A percentile compares a stretch with the other conserved stretches of the same genome.
phyloP scores from a whole-genome alignment of 2,329 filamentous ascomycete species.

The Cladophialophora psammophila region DNA sequence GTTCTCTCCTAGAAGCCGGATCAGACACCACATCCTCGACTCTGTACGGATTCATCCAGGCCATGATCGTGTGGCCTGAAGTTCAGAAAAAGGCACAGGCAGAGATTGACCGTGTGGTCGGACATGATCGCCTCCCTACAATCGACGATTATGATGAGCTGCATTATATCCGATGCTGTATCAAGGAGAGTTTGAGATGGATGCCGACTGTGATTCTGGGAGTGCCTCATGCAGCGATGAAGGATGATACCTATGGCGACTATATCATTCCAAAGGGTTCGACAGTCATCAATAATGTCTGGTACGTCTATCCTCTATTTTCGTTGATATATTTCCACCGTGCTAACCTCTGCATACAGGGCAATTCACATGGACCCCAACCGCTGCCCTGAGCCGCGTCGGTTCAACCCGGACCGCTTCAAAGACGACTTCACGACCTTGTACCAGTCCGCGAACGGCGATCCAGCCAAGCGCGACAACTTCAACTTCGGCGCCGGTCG shows the following conservation, averaged over 20 bases:
- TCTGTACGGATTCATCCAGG: conserved; percentile 55
- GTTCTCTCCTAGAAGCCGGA: conserved; percentile 52
- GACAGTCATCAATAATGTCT: conserved; percentile 38
- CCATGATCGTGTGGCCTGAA: conserved; percentile 59
- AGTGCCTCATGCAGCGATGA: conserved; percentile 36
- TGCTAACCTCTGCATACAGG: background rate
- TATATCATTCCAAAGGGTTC: conserved; percentile 38
- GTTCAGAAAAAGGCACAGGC: conserved; percentile 56
- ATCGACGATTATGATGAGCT: conserved; percentile 58
- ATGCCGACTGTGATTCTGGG: conserved; percentile 48
- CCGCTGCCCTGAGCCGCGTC: conserved; percentile 41
- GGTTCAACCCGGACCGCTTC: conserved; percentile 45
- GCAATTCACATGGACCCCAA: conserved; percentile 41
- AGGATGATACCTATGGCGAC: conserved; percentile 37
- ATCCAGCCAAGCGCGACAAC: conserved; percentile 41
- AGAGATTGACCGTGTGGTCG: conserved; percentile 60
- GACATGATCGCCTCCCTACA: conserved; percentile 54
- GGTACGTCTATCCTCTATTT: too few relatives aligned
- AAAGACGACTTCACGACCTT: conserved; percentile 41
- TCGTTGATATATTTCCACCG: too few relatives aligned
- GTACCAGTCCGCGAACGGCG: conserved; percentile 46
- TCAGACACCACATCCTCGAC: conserved; percentile 55
- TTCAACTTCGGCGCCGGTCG: conserved; percentile 45
- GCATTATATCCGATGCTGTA: conserved; percentile 62
- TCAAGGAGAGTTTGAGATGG: conserved; percentile 66